phyloP scores from a whole-genome alignment of 176 grass and related monocot species.

The Aegilops speltoides region DNA sequence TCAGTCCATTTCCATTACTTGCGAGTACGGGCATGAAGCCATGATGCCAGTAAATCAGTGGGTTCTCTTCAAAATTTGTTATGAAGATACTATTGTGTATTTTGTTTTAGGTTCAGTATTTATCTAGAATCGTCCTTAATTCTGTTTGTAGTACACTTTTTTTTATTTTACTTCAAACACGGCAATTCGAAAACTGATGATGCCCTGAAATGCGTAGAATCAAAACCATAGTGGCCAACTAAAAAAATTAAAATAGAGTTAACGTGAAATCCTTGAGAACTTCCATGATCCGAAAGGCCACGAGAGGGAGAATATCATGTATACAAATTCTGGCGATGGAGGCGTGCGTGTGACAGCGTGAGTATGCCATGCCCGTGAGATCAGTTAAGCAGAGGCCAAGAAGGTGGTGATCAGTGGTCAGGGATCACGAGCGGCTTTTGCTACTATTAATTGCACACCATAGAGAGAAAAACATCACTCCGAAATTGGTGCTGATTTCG shows the following conservation, averaged over 20 bases:
- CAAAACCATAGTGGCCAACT: neutral
- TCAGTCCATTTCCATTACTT: neutral
- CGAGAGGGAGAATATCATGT: neutral
- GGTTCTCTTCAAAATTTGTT: neutral
- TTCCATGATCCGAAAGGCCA: neutral
- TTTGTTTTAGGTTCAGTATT: too few relatives aligned
- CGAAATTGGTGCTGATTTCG: neutral
- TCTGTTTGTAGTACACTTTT: too few relatives aligned
- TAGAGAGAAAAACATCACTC: too few relatives aligned
- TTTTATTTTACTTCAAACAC: neutral
- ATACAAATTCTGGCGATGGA: neutral
- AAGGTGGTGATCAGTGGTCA: neutral
- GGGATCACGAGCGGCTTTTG: neutral
- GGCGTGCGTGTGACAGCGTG: neutral
- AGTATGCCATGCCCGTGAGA: neutral
- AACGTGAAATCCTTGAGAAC: neutral
- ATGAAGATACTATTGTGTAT: neutral
- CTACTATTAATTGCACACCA: neutral
- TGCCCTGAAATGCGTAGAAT: neutral
- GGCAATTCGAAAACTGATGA: neutral
- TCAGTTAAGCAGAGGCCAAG: neutral
- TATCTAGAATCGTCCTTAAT: too few relatives aligned
- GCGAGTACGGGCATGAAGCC: neutral
- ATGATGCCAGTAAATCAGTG: neutral
- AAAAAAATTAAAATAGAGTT: neutral